Percentiles rank a stretch among this genome's conserved stretches.
phyloP scores from a whole-genome alignment of 2,329 filamentous ascomycete species.

The Venturia asperata region DNA sequence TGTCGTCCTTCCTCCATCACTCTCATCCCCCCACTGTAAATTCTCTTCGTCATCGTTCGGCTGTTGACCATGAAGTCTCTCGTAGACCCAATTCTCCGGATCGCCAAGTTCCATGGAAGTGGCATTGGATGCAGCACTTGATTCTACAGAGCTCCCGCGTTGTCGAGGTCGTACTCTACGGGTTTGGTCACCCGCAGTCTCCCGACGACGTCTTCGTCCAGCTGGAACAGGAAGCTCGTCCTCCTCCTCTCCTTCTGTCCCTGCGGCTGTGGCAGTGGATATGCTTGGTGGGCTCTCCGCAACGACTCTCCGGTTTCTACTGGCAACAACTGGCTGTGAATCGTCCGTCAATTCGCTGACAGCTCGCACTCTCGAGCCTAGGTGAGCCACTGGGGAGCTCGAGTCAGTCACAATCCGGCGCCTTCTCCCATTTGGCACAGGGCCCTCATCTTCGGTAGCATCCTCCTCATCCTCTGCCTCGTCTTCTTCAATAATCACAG shows the following conservation, averaged over 20 bases:
- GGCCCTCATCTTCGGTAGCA: constrained; percentile 20
- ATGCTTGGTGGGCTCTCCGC: constrained; percentile 13
- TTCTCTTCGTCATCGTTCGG: constrained; percentile 30
- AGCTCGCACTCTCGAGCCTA: neutral
- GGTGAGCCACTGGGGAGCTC: neutral
- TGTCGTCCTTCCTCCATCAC: constrained; percentile 38
- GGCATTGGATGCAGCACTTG: constrained; percentile 9
- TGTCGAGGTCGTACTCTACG: constrained; percentile 7
- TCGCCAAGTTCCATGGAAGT: neutral
- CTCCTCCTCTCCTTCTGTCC: constrained; percentile 16
- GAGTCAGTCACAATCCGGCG: constrained; percentile 3
- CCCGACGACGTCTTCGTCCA: constrained; percentile 9
- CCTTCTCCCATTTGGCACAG: constrained; percentile 11
- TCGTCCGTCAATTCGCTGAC: constrained; percentile 1
- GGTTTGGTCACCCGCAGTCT: neutral
- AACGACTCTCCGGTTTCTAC: constrained; percentile 15
- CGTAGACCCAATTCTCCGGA: neutral
- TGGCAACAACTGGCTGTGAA: neutral
- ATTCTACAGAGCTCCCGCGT: constrained; percentile 14
- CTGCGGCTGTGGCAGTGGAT: constrained; percentile 3
- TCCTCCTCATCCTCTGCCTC: constrained; percentile 17
- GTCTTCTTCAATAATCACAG: constrained; percentile 14
- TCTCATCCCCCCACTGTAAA: constrained; percentile 31
- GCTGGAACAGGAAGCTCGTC: constrained; percentile 19
- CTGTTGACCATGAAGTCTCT: constrained; percentile 23